Evolutionary conservation across 805 yeast genomes (phyloP).

Genomic region (Brettanomyces sp.): DNA sequence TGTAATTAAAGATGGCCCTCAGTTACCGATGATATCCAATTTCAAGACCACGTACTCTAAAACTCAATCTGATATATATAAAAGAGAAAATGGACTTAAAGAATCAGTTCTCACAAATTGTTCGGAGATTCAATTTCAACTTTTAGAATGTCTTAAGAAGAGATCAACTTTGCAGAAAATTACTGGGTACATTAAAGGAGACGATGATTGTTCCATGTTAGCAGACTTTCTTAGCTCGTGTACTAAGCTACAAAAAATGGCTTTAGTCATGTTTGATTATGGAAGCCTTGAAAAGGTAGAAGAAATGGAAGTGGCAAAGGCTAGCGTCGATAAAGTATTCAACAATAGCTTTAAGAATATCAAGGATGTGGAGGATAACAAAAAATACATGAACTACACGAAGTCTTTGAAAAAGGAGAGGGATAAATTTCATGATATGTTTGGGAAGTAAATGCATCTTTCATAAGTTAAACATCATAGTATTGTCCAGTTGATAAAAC

Average conservation of each 20-base stretch:
- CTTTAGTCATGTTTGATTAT: conserved; percentile 25
- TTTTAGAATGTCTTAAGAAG: conserved; percentile 18
- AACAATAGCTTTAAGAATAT: conserved; percentile 16
- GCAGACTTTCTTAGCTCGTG: conserved; percentile 24
- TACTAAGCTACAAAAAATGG: conserved; percentile 21
- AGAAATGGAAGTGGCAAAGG: conserved; percentile 20
- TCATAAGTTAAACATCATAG: neutral
- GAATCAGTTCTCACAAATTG: conserved; percentile 26
- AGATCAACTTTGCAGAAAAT: conserved; percentile 12
- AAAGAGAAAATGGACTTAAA: conserved; percentile 17
- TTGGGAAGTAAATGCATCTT: conserved; percentile 9
- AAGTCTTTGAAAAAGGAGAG: conserved; percentile 20
- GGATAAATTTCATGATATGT: conserved; percentile 20
- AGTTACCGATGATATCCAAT: neutral
- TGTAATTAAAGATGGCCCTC: neutral
- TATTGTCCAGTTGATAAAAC: neutral
- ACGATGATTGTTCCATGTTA: conserved; percentile 17
- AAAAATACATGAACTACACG: conserved; percentile 14
- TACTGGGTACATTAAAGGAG: conserved; percentile 8
- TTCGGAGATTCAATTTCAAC: conserved; percentile 22
- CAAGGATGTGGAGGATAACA: conserved; percentile 20
- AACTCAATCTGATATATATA: conserved; percentile 19
- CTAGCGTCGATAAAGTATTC: conserved; percentile 21
- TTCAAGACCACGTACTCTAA: conserved; percentile 5
- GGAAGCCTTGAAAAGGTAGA: conserved; percentile 17